These are phyloP conservation scores for Jacaranda mimosifolia DNA, from an alignment of 257 asterid genomes.

Conservation along the genomic window DNA sequence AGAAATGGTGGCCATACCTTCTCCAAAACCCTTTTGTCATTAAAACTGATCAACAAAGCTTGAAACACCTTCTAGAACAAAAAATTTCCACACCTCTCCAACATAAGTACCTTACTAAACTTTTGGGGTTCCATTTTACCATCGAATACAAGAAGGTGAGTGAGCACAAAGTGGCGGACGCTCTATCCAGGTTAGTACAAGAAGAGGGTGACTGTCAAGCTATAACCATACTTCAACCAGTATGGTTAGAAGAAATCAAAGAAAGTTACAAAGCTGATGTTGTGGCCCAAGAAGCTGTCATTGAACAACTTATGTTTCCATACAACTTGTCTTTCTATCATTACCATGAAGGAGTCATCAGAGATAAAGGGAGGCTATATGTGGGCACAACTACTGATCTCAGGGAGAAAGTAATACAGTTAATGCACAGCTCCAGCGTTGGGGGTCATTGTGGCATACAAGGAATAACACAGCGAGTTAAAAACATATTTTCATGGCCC, in stretches of 20 bases:
- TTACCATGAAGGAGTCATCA: neutral
- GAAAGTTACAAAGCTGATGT: fast-evolving
- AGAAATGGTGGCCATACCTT: neutral
- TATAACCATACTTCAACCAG: neutral
- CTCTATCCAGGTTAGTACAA: neutral
- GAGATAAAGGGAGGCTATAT: neutral
- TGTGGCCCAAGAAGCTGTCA: neutral
- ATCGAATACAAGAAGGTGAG: neutral
- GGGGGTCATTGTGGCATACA: neutral
- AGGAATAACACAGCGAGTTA: neutral
- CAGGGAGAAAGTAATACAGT: neutral
- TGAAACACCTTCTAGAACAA: constrained; percentile 19
- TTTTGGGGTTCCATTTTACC: neutral
- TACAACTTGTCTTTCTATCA: neutral
- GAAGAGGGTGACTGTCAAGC: neutral
- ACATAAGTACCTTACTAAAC: neutral
- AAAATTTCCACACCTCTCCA: neutral
- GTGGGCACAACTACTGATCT: neutral
- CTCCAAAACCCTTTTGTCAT: neutral
- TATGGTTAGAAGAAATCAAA: neutral
- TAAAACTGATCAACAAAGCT: neutral
- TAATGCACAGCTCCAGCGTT: neutral
- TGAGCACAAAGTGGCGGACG: constrained; percentile 14
- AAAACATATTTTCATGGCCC: neutral
- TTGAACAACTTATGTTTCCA: neutral